phyloP scores from a whole-genome alignment of 2,329 filamentous ascomycete species.

The Phaeosphaeriaceae sp. region DNA sequence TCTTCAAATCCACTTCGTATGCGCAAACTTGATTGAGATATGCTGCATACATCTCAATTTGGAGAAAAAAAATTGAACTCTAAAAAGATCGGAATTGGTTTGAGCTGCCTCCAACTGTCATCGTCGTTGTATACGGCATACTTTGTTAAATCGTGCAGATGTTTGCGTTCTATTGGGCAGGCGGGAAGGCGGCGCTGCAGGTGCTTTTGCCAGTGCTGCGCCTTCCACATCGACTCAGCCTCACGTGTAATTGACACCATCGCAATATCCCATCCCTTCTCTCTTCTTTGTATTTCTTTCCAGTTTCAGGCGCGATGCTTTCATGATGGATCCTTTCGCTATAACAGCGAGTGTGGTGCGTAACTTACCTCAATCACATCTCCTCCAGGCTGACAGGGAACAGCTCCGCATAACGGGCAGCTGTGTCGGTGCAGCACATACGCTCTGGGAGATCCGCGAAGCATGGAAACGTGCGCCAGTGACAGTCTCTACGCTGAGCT shows the following conservation, averaged over 20 bases:
- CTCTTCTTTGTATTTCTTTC: neutral
- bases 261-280: neutral
- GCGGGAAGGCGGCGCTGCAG: no score
- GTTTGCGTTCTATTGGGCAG: no score
- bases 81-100: no score
- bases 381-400: neutral
- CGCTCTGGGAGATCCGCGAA: conserved; percentile 16
- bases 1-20: neutral
- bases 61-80: no score
- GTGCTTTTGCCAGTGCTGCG: no score
- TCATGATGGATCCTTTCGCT: neutral
- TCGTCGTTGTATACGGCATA: no score
- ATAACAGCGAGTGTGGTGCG: neutral
- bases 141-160: no score
- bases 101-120: no score
- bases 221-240: no score
- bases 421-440: conserved; percentile 19
- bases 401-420: conserved; percentile 19
- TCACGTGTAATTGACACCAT: neutral
- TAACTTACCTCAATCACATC: neutral
- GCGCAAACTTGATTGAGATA: no score
- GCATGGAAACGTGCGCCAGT: conserved; percentile 22
- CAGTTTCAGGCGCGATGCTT: no score
- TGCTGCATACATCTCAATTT: no score
- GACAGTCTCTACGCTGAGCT: conserved; percentile 22